Evolutionary conservation across 345 rosid species (phyloP), one percentile per base, ranked within the genome.

Genomic region (Eucalyptus leucophloia): DNA sequence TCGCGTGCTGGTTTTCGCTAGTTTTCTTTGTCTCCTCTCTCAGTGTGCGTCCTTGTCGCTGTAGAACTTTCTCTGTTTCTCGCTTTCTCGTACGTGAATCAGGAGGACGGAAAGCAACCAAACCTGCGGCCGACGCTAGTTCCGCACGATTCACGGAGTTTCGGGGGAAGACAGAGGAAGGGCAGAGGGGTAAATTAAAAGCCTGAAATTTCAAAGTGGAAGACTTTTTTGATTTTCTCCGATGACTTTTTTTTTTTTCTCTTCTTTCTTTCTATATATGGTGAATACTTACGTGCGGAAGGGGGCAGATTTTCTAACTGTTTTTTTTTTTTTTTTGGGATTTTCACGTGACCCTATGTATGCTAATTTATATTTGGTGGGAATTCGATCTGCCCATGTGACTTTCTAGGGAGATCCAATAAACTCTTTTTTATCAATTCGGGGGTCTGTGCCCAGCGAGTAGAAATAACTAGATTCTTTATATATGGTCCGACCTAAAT

Each of bases 361-460:
- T 11, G 7, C 6, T 21, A 37, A 23, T 6, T 34, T 9, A 11
- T 3, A 19, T 17, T 17, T 1, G 12, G 19, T 9, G 12, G 19
- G 24, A 17, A 9, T 4, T 9, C 2, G 7, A 9, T 37, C 1
- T 7, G 13, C 26, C 5, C 82, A 34, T 21, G 13, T 40, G 85
- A 77, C 15, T 1, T 2, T 77, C 47, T 77, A 23, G 30, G 5
- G 12, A 24, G 83, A 40, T 23, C 47, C 9, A 2, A 9, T 2
- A 12, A 21, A 77, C 9, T 40, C 17, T 21, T 12, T 37, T 16
- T 37, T 24, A 7, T 40, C 30, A 8, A n/a, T 2, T 53, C 4
- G 5, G 1, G 2, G 0, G 1, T 53, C 0, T 51, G 0, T 53
- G 5, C 1, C 24, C 5, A 19, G 0, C 2, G 5, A 53, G 26